These are phyloP conservation scores for Fimicolochytrium jonesii DNA, from an alignment of 192 early-diverging fungal genomes.

Conservation along the genomic window DNA sequence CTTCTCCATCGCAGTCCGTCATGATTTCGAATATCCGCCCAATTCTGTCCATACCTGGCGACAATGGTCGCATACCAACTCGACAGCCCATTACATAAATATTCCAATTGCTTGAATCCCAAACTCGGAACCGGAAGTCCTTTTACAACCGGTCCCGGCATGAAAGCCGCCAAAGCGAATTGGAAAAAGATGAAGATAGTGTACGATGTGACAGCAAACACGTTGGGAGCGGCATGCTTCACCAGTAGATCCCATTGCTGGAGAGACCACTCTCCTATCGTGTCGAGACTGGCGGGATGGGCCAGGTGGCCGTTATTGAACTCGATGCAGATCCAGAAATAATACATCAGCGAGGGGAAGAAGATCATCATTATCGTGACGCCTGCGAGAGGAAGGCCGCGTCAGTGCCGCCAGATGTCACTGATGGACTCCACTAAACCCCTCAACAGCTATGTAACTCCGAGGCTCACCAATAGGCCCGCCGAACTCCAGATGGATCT, in stretches of 20 bases:
- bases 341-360: constrained; percentile 70
- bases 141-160: constrained; percentile 64
- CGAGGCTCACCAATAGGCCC: constrained; percentile 49
- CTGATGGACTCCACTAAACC: no score
- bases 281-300: constrained; percentile 37
- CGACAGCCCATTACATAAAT: constrained; percentile 51
- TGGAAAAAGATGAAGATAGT: constrained; percentile 55
- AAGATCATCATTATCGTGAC: constrained; percentile 67
- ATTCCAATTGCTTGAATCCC: constrained; percentile 50
- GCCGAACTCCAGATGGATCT: constrained; percentile 69
- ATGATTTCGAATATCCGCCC: no score
- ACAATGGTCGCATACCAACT: constrained; percentile 47
- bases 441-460: no score
- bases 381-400: constrained; percentile 6
- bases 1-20: no score
- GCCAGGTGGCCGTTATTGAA: constrained; percentile 59
- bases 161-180: constrained; percentile 53
- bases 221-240: constrained; percentile 52
- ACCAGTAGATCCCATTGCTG: constrained; percentile 46
- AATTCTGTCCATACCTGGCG: constrained; percentile 14
- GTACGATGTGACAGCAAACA: constrained; percentile 56
- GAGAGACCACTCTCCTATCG: constrained; percentile 33
- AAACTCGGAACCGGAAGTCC: constrained; percentile 68
- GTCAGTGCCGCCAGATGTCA: no score
- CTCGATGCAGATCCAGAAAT: constrained; percentile 69